Evolutionary conservation across 2,329 filamentous ascomycete genomes (phyloP), one percentile per base, ranked within the genome.

Genomic region (Hortaea werneckii): DNA sequence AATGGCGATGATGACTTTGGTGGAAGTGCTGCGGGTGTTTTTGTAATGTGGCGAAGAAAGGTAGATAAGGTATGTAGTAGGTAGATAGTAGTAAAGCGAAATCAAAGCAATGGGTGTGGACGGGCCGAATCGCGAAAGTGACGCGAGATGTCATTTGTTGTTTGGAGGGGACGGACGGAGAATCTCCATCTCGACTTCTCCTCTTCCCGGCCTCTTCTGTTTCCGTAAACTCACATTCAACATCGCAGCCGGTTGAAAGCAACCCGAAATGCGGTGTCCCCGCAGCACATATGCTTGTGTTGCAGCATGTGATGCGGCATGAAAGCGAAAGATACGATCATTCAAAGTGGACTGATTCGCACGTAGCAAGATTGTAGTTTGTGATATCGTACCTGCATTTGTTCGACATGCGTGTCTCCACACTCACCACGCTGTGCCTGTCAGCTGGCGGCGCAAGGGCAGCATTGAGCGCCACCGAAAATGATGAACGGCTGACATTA

Each of bases 1-100:
- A 0, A 88, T 89, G 85, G 85, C 83, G 0, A 87, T 88, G 51
- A 87, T 89, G 80, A 80, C 83, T 0, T 62, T 89, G 52, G 83
- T 83, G 0, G 85, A 90, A 65, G 85, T 83, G 55, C 60, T 85
- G 63, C 72, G 83, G 41, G 74, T 73, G 29, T 83, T 76, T 50
- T 66, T 76, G 34, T 76, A 45, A 29, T 3, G 20, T 6, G 28
- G 8, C 39, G 1, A 8, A 12, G 9, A 2, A 20, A 20, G 20
- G 20, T 20, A 20, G 20, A 20, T 20, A 4, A 20, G 20, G 20
- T 20, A 20, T 20, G 20, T 20, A 20, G 20, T 20, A 4, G 20
- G 20, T 20, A 20, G 20, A 20, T 20, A 20, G 20, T 20, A 13
- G 11, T 35, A 9, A 35, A n/a, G 32, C 8, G 2, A n/a, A 9